A percentile compares a stretch with the other conserved stretches of the same genome.
These are phyloP conservation scores for Solanum commersonii DNA, from an alignment of 257 asterid genomes.

Conservation along the genomic window DNA sequence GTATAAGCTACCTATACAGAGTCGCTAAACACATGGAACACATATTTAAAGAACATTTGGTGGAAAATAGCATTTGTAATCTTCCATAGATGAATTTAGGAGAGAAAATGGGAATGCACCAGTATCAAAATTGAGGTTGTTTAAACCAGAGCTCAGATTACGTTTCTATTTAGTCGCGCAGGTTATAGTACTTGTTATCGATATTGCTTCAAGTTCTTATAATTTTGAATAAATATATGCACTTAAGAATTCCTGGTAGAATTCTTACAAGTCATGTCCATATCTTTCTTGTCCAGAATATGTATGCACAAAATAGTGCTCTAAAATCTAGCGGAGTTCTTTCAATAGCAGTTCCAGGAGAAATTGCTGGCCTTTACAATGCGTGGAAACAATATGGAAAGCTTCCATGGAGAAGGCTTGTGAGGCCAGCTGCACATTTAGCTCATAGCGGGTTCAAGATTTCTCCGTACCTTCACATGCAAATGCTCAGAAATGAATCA, in stretches of 20 bases:
- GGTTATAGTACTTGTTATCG: neutral
- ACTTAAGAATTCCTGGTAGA: neutral
- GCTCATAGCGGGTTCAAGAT: slow-evolving; percentile 50
- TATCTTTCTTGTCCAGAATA: slow-evolving; percentile 21
- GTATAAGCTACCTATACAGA: neutral
- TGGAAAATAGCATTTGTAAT: no score
- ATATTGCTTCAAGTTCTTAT: neutral
- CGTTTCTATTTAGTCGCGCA: no score
- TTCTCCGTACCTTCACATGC: slow-evolving; percentile 44
- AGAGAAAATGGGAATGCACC: no score
- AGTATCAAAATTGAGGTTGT: no score
- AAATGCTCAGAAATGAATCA: slow-evolving; percentile 30
- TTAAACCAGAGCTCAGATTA: no score
- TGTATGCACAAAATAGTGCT: slow-evolving; percentile 35
- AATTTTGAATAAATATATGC: neutral
- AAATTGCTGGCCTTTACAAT: slow-evolving; percentile 44
- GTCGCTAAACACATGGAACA: neutral
- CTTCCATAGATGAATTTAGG: no score
- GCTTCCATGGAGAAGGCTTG: slow-evolving; percentile 50
- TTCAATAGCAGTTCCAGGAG: slow-evolving; percentile 70
- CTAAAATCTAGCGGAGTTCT: slow-evolving; percentile 37
- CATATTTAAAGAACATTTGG: no score
- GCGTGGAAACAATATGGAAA: slow-evolving; percentile 53
- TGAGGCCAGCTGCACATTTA: slow-evolving; percentile 39
- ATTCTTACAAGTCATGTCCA: neutral